Percentiles rank a stretch among this genome's conserved stretches.
Evolutionary conservation across 495 filamentous ascomycete genomes (phyloP).

Genomic region (Podospora conica): DNA sequence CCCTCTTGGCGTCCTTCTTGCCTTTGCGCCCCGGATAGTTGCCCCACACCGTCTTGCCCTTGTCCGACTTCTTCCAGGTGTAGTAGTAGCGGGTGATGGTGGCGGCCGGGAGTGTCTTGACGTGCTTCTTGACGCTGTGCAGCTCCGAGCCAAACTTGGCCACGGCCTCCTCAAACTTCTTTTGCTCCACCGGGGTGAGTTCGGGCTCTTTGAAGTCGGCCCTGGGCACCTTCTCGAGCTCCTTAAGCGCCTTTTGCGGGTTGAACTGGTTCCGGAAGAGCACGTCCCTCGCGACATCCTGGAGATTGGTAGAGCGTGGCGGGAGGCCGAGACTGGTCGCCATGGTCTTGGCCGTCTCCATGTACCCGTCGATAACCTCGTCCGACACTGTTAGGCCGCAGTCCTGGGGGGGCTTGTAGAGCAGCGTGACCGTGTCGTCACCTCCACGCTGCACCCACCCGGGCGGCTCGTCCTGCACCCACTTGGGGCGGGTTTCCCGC

Average conservation of each 20-base stretch:
- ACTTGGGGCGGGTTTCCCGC: constrained; percentile 77
- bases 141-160: constrained; percentile 88
- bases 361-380: constrained; percentile 61
- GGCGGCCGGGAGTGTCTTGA: constrained; percentile 69
- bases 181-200: constrained; percentile 67
- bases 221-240: constrained; percentile 59
- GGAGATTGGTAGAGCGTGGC: constrained; percentile 71
- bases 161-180: constrained; percentile 89
- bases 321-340: constrained; percentile 59
- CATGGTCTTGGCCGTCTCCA: constrained; percentile 57
- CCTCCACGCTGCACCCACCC: constrained; percentile 83
- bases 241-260: constrained; percentile 62
- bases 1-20: constrained; percentile 72
- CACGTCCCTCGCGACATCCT: constrained; percentile 75
- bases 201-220: constrained; percentile 82
- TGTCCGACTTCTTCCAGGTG: constrained; percentile 92
- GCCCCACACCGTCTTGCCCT: constrained; percentile 83
- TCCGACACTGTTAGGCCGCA: constrained; percentile 42
- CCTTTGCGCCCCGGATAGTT: constrained; percentile 77
- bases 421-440: constrained; percentile 52
- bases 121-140: constrained; percentile 73
- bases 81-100: constrained; percentile 92
- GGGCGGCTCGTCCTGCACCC: constrained; percentile 83
- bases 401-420: constrained; percentile 57
- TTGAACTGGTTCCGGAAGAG: constrained; percentile 69